Percentiles rank a stretch among this genome's conserved stretches.
Conservation (phyloP, 768 basidiomycete species). For the Rhodosporidiobolus sp. region DNA sequence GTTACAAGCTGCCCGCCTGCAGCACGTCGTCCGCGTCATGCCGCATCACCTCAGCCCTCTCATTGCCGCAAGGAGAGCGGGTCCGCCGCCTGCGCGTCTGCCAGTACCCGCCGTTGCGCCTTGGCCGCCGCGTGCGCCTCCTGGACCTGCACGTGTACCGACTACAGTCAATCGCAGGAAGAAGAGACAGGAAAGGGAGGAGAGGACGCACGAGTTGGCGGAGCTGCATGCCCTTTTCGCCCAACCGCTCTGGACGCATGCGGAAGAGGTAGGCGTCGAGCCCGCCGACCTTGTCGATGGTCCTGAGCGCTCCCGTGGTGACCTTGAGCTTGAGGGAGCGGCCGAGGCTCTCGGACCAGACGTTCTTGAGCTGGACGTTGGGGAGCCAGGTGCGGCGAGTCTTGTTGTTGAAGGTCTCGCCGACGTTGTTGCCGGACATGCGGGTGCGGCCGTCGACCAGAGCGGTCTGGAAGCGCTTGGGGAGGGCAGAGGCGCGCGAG, state of each 20-base stretch:
- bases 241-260: conserved; percentile 35
- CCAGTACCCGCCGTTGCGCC: conserved; percentile 8
- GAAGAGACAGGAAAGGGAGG: not conserved
- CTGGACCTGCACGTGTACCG: conserved; percentile 6
- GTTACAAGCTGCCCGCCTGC: not conserved
- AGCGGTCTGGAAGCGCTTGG: conserved; percentile 75
- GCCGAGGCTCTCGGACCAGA: conserved; percentile 65
- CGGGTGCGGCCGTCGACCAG: conserved; percentile 76
- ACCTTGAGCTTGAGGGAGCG: conserved; percentile 64
- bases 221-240: conserved; percentile 35
- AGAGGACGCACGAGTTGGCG: conserved; percentile 19
- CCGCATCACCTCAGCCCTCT: too few relatives aligned
- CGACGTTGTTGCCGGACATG: conserved; percentile 72
- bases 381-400: conserved; percentile 84
- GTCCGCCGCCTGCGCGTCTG: not conserved
- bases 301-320: conserved; percentile 71
- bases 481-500: conserved; percentile 59
- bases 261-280: conserved; percentile 65
- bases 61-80: not conserved
- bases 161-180: not conserved
- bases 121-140: conserved; percentile 32
- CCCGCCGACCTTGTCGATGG: conserved; percentile 82
- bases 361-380: conserved; percentile 73
- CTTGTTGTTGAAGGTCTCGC: conserved; percentile 75
- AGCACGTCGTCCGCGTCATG: not conserved